A percentile compares a stretch with the other conserved stretches of the same genome.
These are phyloP conservation scores for Trypanosoma melophagium DNA, from an alignment of 208 protist genomes.

Conservation along the genomic window DNA sequence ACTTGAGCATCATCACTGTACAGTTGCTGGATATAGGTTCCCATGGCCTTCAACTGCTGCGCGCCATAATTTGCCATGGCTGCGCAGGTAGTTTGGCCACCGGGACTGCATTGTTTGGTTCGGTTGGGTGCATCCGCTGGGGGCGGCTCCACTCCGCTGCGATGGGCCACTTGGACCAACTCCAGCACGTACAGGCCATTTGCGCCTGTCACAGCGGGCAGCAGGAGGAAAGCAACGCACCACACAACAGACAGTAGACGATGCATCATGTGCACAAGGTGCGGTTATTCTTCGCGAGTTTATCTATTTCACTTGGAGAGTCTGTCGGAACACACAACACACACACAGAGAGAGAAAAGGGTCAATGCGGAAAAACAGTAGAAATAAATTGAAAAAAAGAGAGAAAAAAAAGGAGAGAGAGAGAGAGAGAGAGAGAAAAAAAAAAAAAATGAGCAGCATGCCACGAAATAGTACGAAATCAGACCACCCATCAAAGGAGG, in stretches of 20 bases:
- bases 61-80: constrained; percentile 31
- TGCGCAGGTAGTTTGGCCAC: constrained; percentile 9
- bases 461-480: too few species aligned
- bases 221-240: constrained; percentile 21
- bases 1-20: constrained; percentile 12
- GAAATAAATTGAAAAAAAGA: too few species aligned
- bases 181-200: constrained; percentile 27
- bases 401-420: too few species aligned
- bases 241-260: constrained; percentile 7
- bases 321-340: too few species aligned
- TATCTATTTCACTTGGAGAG: too few species aligned
- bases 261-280: not conserved
- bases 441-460: too few species aligned
- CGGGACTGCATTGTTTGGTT: constrained; percentile 23
- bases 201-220: constrained; percentile 24
- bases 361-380: too few species aligned
- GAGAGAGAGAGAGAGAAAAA: too few species aligned
- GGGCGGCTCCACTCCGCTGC: constrained; percentile 14
- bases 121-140: constrained; percentile 16
- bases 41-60: constrained; percentile 24
- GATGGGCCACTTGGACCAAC: constrained; percentile 25
- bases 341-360: too few species aligned
- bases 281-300: not conserved
- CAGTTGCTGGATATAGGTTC: constrained; percentile 15
- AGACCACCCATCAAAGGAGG: too few species aligned